Base-by-base conservation (phyloP, 805 yeast genomes). In the Pichia occidentalis region DNA sequence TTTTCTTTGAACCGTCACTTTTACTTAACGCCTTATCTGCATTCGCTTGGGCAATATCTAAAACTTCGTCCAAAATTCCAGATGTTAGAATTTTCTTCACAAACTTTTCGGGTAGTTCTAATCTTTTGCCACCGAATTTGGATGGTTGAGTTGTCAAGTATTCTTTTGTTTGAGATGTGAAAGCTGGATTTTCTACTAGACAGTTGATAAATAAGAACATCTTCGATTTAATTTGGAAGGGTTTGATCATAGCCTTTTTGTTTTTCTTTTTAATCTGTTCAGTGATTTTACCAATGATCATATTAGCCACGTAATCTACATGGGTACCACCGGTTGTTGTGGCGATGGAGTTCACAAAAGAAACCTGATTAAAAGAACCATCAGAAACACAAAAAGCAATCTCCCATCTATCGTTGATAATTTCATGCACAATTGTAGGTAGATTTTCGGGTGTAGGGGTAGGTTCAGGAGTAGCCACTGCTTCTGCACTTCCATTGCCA, bases 311-410 rank as follows among this genome's bases (percentile, higher is more conserved):
- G 56, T 80, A 77, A 48, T 81, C 87, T 24, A 87, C 94, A 59
- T 92, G 98, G 0, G 98, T 84, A 50, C 98, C 98, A 43, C 98
- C 98, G 1, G 90, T 66, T 0, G 97, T 90, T 0, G 98, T 92
- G 1, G 98, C 98, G 57, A 92, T 92, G 6, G 97, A 87, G 58
- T 92, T 92, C 12, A 92, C 98, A 64, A 92, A 92, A 24, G 97
- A 88, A 29, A 92, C 92, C 59, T 92, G 98, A 51, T 85, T 85
- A 61, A 92, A 92, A 2, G 74, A 64, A 4, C 88, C 90, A 53
- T 87, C 95, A 29, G 97, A 84, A 4, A 87, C 82, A 1, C 95
- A 90, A 65, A 92, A 90, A 0, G 95, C 98, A 44, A 92, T 61
- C 60, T 92, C 98, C 98, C 98, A 92, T 46, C 96, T 73, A 41